Percentiles rank a stretch among this genome's conserved stretches.
These are phyloP conservation scores for Yamadazyma sp. DNA, from an alignment of 805 yeast genomes.

Conservation along the genomic window DNA sequence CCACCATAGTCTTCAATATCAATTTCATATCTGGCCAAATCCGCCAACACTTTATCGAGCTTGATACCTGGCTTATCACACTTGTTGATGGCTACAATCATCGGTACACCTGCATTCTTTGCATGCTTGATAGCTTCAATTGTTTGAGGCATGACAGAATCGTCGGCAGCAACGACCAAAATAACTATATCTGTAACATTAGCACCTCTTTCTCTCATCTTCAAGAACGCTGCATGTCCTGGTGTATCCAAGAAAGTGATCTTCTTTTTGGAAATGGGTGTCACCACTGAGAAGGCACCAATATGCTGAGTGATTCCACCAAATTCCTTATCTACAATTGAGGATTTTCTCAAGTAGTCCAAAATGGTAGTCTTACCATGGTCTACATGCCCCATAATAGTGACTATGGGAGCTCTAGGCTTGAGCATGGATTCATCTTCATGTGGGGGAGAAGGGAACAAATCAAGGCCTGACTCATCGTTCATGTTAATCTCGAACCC, in stretches of 20 bases:
- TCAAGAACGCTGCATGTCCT: constrained; percentile 95
- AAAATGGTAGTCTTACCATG: constrained; percentile 96
- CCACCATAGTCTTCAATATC: constrained; percentile 95
- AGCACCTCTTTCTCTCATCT: constrained; percentile 97
- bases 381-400: constrained; percentile 99
- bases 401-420: constrained; percentile 88
- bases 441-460: constrained; percentile 51
- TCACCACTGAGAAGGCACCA: constrained; percentile 90
- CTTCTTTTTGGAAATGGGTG: constrained; percentile 68
- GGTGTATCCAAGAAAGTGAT: constrained; percentile 96
- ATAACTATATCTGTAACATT: constrained; percentile 88
- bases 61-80: constrained; percentile 80
- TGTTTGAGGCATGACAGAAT: constrained; percentile 97
- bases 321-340: constrained; percentile 79
- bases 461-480: constrained; percentile 60
- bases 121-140: constrained; percentile 94
- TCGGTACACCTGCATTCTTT: constrained; percentile 72
- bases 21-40: constrained; percentile 72
- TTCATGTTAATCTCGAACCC: constrained; percentile 62
- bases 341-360: constrained; percentile 81
- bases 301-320: constrained; percentile 99
- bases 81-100: constrained; percentile 90
- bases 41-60: constrained; percentile 73
- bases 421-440: constrained; percentile 35
- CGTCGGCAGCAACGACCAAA: constrained; percentile 95